Evolutionary conservation across 495 filamentous ascomycete genomes (phyloP), one percentile per base, ranked within the genome.

Genomic region (Penicillium crystallinum): DNA sequence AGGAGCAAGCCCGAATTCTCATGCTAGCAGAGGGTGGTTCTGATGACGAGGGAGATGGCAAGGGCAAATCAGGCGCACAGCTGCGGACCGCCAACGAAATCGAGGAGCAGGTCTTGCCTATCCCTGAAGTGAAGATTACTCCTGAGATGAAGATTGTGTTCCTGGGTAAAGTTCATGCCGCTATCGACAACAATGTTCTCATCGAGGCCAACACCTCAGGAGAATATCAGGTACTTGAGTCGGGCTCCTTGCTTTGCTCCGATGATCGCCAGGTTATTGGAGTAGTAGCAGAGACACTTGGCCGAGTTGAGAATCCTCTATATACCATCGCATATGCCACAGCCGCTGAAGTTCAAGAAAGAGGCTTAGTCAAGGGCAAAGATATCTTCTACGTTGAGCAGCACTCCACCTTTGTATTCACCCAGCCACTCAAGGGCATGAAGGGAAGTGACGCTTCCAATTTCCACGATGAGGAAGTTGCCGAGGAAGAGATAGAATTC

Each of bases 361-460:
- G 79, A 9, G 85, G 83, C n/a, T 58, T 97, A 6, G 62, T 63
- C 6, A 68, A 76, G 33, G 87, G 83, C n/a, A 80, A 80, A 22
- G 74, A 76, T 10, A 69, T 97, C 1, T 97, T 81, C 70, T 96
- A 95, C 52, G 84, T 91, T 0, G 79, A 84, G 17, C 63, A 77
- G 14, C 83, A 91, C 60, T 87, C 89, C 43, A 82, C 77, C 3
- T 91, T 85, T 49, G 88, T 95, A 14, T 91, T 95, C 60, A 96
- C 92, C 0, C 79, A 93, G 66, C 76, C 82, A 4, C 68, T 97
- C 38, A 86, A 86, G 65, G 76, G 77, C 21, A 56, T 82, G 47
- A 97, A 95, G 67, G 87, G 87, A 50, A 89, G 89, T 14, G 93
- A 98, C 69, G 92, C 93, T 0, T 95, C 89, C 34, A 96, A 97